Conservation (phyloP, 768 basidiomycete genomes). For the Suillus hirtellus region DNA sequence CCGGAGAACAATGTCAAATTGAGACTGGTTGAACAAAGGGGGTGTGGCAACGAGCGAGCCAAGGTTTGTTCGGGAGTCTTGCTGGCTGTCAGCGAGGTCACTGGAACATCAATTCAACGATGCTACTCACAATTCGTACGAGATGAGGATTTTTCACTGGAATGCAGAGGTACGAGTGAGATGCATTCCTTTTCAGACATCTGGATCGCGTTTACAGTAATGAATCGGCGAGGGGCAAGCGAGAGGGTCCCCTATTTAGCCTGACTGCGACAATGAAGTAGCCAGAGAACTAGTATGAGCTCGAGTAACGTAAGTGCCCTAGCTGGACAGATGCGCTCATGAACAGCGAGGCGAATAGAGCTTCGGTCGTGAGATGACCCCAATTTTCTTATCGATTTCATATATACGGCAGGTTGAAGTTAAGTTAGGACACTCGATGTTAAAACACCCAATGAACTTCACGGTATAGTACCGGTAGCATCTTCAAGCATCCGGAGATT, state of each 20-base stretch:
- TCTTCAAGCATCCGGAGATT: too few species aligned
- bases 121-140: background rate
- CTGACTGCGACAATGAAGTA: background rate
- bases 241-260: background rate
- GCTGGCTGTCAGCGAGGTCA: background rate
- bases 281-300: background rate
- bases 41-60: slow-evolving; percentile 20
- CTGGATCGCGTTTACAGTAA: background rate
- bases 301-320: background rate
- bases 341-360: background rate
- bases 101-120: background rate
- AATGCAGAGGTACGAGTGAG: too few species aligned
- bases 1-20: slow-evolving; percentile 58
- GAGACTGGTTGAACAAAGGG: slow-evolving; percentile 48
- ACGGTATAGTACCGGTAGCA: too few species aligned
- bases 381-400: background rate
- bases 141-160: background rate
- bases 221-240: background rate
- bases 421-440: too few species aligned
- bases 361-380: background rate
- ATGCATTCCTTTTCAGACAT: background rate
- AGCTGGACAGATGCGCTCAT: background rate
- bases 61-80: background rate
- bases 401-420: background rate
- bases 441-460: too few species aligned